These are phyloP conservation scores for Thelephora ganbajun DNA, from an alignment of 768 basidiomycete species.

Conservation along the genomic window DNA sequence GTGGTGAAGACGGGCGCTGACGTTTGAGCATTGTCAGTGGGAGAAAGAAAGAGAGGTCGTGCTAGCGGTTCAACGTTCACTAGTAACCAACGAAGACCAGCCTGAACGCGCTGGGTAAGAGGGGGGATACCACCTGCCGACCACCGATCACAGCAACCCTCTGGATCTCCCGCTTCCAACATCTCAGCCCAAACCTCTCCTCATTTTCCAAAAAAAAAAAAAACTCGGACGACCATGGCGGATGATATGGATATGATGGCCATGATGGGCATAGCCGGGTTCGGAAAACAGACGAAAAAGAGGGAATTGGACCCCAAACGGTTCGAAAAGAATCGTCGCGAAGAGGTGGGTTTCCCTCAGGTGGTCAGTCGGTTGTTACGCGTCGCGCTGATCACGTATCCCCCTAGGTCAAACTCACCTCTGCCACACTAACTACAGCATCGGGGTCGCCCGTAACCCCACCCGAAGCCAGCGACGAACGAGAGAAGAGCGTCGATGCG, in stretches of 20 bases:
- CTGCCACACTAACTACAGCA: no score
- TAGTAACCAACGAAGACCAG: no score
- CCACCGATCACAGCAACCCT: slow-evolving; percentile 3
- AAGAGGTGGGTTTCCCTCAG: slow-evolving; percentile 18
- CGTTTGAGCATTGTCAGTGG: slow-evolving; percentile 35
- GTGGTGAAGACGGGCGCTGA: slow-evolving; percentile 32
- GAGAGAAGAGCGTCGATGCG: no score
- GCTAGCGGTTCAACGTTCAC: no score
- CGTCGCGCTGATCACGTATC: no score
- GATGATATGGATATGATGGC: slow-evolving; percentile 57
- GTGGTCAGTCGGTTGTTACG: no score
- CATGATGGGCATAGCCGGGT: slow-evolving; percentile 74
- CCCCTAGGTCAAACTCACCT: no score
- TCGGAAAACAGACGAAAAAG: slow-evolving; percentile 62
- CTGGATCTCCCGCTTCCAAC: not conserved
- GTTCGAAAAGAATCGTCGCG: slow-evolving; percentile 65
- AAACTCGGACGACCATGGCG: slow-evolving; percentile 20
- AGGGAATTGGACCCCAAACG: slow-evolving; percentile 59
- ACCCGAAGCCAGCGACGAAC: no score
- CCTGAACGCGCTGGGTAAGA: not conserved
- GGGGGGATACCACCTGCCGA: not conserved
- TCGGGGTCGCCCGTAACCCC: no score
- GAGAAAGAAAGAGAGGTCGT: not conserved
- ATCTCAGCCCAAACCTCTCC: not conserved
- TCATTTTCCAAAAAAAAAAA: not conserved